A percentile compares a stretch with the other conserved stretches of the same genome.
phyloP scores from a whole-genome alignment of 352 stramenopile species.

The Globisporangium orthogonon region DNA sequence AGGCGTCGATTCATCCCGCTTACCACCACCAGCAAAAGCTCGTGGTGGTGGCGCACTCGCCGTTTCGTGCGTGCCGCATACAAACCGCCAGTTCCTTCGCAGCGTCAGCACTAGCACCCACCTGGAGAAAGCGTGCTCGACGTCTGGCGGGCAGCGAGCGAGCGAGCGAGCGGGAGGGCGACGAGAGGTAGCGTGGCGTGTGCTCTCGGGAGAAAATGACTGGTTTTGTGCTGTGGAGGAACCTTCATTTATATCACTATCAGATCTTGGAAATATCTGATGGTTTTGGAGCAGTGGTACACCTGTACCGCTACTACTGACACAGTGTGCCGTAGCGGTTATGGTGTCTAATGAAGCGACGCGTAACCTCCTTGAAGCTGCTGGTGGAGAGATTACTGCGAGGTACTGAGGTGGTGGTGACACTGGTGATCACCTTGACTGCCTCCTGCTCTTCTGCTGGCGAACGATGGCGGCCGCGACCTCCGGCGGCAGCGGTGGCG shows the following conservation, averaged over 20 bases:
- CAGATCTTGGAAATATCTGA: constrained; percentile 29
- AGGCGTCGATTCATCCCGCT: not conserved
- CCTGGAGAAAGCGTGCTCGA: constrained; percentile 18
- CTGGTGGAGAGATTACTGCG: not conserved
- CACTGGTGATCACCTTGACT: not conserved
- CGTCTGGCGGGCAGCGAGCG: constrained; percentile 12
- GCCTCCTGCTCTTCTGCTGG: no score
- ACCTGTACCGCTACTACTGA: not conserved
- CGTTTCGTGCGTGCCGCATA: not conserved
- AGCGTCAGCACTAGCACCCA: constrained; percentile 5
- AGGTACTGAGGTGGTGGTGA: no score
- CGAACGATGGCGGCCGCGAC: not conserved
- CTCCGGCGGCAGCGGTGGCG: constrained; percentile 6
- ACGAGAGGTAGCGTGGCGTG: not conserved
- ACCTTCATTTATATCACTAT: not conserved
- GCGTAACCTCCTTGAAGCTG: not conserved
- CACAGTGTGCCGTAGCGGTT: constrained; percentile 2
- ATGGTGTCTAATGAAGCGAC: not conserved
- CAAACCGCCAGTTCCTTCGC: not conserved
- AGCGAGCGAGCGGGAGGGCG: not conserved
- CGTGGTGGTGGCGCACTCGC: not conserved
- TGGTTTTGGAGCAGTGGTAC: constrained; percentile 9
- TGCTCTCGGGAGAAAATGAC: not conserved
- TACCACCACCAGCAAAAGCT: not conserved
- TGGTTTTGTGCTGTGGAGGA: not conserved